Base-by-base conservation (phyloP, 129 eudicot genomes). In the Flaveria trinervia region DNA sequence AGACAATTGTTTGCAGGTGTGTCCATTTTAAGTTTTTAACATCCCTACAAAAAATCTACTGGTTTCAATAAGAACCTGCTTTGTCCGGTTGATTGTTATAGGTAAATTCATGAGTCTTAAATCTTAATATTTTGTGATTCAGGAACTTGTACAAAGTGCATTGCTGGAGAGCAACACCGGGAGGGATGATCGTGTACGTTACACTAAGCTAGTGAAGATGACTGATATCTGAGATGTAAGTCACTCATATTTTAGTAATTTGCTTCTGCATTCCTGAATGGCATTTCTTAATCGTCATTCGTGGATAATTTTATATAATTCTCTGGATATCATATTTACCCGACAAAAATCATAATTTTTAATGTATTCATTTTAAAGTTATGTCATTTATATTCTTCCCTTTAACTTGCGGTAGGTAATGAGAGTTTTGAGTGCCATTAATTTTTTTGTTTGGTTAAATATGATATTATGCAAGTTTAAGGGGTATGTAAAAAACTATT, bases 101-200 rank as follows among this genome's bases (percentile, higher is more conserved):
- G 7, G 69, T 55, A 41, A 41, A 55, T 23, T 17, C 17, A 43
- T 11, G 13, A 20, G 14, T 15, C 7, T 28, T 28, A 28, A 28
- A 28, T 11, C 22, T 43, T 71, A 41, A 18, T 9, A 13, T 45
- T 46, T 18, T 5, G 71, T 14, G 28, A 30, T 60, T 73, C 81
- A 94, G 98, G 98, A 94, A 83, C 96, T 94, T 22, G 97, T 90
- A 62, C 97, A 87, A 83, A 92, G 96, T 75, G 99, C 97, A 25
- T 82, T 95, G 73, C 28, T 95, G 81, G 96, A 92, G 84, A 91
- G 96, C 89, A 95, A 85, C 80, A 89, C 92, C 0, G 96, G 96
- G 23, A 87, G 97, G 75, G 96, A 92, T 72, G 99, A 86, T 78
- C 89, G 86, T 14, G 83, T 95, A 67, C 93, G 89, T 17, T 95